phyloP scores from a whole-genome alignment of 805 yeast species.

The Starmerella bacillaris region DNA sequence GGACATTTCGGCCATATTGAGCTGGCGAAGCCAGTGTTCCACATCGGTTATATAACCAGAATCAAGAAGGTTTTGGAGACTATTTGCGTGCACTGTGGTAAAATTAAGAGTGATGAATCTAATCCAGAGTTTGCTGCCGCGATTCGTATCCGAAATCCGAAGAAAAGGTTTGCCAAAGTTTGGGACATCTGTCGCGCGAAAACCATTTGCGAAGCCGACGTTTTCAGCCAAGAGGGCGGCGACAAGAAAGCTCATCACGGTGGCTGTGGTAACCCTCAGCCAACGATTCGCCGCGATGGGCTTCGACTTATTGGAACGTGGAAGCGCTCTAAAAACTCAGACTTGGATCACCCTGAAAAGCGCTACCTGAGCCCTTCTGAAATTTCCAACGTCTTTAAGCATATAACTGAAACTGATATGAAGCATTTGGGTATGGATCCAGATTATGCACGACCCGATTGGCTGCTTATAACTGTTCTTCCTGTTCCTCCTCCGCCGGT shows the following conservation, averaged over 20 bases:
- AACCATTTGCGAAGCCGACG: slow-evolving; percentile 86
- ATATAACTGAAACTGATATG: slow-evolving; percentile 72
- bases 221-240: slow-evolving; percentile 27
- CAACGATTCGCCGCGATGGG: slow-evolving; percentile 90
- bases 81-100: slow-evolving; percentile 98
- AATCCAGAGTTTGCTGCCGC: slow-evolving; percentile 75
- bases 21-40: slow-evolving; percentile 95
- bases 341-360: slow-evolving; percentile 78
- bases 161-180: slow-evolving; percentile 88
- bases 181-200: slow-evolving; percentile 86
- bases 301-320: slow-evolving; percentile 94
- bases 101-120: slow-evolving; percentile 67
- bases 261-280: slow-evolving; percentile 96
- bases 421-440: slow-evolving; percentile 72
- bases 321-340: slow-evolving; percentile 77
- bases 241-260: slow-evolving; percentile 45
- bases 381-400: slow-evolving; percentile 78
- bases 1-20: slow-evolving; percentile 99
- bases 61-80: slow-evolving; percentile 91
- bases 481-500: slow-evolving; percentile 99
- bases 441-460: slow-evolving; percentile 95
- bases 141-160: slow-evolving; percentile 75
- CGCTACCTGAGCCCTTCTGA: slow-evolving; percentile 77
- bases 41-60: slow-evolving; percentile 77
- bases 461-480: slow-evolving; percentile 92